Conservation (phyloP, 2,329 filamentous ascomycete genomes). For the Aspergillus vadensis region DNA sequence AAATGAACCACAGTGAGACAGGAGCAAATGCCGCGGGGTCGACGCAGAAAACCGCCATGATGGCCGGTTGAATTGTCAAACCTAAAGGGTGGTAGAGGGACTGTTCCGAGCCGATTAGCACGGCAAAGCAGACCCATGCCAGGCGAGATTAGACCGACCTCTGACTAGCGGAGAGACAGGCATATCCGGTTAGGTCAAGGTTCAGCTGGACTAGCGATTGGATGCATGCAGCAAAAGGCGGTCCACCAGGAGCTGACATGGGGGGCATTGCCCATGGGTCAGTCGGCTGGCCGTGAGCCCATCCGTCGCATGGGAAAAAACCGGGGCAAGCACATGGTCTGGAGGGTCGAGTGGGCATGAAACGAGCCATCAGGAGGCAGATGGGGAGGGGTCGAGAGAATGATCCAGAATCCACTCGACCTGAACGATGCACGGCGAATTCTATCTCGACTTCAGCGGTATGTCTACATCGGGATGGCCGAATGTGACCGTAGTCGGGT, state of each 20-base stretch:
- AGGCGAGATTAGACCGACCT: conserved; percentile 2
- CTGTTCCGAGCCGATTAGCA: conserved; percentile 4
- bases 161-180: conserved; percentile 1
- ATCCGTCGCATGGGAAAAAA: conserved; percentile 1
- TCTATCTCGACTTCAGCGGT: neutral
- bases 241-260: conserved; percentile 4
- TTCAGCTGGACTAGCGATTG: neutral
- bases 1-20: neutral
- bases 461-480: conserved; percentile 6
- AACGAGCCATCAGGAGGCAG: conserved; percentile 1
- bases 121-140: neutral
- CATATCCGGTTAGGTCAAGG: conserved; percentile 2
- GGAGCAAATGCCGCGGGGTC: neutral
- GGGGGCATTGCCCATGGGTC: conserved; percentile 2
- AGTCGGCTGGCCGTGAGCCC: conserved; percentile 7
- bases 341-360: conserved; percentile 2
- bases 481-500: conserved; percentile 19
- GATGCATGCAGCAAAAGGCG: conserved; percentile 5
- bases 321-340: conserved; percentile 4
- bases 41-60: conserved; percentile 1
- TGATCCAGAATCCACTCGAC: neutral
- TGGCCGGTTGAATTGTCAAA: conserved; percentile 6
- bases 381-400: neutral
- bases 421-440: neutral
- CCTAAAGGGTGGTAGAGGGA: neutral